phyloP scores from a whole-genome alignment of 306 rosid species.

The Pyrus communis region DNA sequence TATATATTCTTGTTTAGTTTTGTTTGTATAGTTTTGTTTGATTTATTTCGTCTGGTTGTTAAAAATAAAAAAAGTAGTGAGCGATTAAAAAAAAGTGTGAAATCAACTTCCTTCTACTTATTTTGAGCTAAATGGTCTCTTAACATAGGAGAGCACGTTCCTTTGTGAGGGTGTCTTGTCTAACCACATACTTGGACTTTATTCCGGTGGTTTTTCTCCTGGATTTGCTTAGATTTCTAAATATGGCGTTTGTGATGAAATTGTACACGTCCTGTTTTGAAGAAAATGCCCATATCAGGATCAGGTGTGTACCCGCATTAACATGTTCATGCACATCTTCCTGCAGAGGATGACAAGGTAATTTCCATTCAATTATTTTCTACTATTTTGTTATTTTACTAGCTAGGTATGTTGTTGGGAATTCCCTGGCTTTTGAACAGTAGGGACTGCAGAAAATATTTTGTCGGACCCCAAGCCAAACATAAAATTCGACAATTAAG shows the following conservation, averaged over 20 bases:
- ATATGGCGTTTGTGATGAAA: constrained; percentile 16
- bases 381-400: constrained; percentile 14
- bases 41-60: too few relatives aligned
- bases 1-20: too few relatives aligned
- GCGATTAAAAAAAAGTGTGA: too few relatives aligned
- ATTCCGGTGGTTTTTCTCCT: too few relatives aligned
- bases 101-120: too few relatives aligned
- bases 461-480: constrained; percentile 18
- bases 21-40: too few relatives aligned
- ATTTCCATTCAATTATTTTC: constrained; percentile 15
- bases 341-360: constrained; percentile 4
- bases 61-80: too few relatives aligned
- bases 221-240: constrained; percentile 8
- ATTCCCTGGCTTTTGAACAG: constrained; percentile 13
- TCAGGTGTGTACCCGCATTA: constrained; percentile 1
- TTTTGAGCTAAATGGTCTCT: too few relatives aligned
- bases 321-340: constrained; percentile 34
- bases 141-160: too few relatives aligned
- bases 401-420: constrained; percentile 13
- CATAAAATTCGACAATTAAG: constrained; percentile 26
- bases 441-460: constrained; percentile 21
- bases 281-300: not conserved
- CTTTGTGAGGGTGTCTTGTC: too few relatives aligned
- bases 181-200: too few relatives aligned
- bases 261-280: constrained; percentile 10